Evolutionary conservation across 2,329 filamentous ascomycete genomes (phyloP).

Genomic region (Fusarium camptoceras): DNA sequence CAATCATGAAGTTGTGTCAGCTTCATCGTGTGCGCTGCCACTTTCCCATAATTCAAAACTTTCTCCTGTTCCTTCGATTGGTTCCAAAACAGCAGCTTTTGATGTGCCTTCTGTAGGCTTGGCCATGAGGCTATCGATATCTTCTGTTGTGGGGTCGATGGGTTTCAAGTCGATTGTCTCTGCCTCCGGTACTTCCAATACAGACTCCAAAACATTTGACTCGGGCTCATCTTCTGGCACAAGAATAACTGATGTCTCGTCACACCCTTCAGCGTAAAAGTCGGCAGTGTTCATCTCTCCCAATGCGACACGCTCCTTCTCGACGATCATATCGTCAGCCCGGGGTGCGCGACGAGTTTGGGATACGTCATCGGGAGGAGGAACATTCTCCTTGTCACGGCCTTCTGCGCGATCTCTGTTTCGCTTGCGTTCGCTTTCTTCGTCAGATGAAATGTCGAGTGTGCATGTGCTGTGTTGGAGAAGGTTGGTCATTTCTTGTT

Average conservation of each 20-base stretch:
- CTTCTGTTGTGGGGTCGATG: conserved; percentile 40
- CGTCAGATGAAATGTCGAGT: conserved; percentile 90
- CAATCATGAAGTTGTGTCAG: conserved; percentile 47
- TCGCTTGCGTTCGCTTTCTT: conserved; percentile 73
- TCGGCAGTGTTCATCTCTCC: conserved; percentile 75
- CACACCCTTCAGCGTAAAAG: conserved; percentile 74
- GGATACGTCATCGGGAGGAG: conserved; percentile 75
- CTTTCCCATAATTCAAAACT: conserved; percentile 79
- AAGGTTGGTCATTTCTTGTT: conserved; percentile 91
- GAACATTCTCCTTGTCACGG: conserved; percentile 92
- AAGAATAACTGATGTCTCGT: conserved; percentile 70
- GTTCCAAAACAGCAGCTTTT: conserved; percentile 62
- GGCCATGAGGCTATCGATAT: conserved; percentile 54
- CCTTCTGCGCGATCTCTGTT: conserved; percentile 66
- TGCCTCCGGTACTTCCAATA: conserved; percentile 6
- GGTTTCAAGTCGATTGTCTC: conserved; percentile 10
- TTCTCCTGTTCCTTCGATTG: conserved; percentile 69
- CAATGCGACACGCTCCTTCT: conserved; percentile 73
- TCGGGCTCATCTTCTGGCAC: conserved; percentile 67
- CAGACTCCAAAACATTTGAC: neutral
- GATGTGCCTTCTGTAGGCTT: conserved; percentile 53
- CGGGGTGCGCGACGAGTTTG: conserved; percentile 59
- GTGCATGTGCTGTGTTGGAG: conserved; percentile 91
- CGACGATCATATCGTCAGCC: conserved; percentile 68
- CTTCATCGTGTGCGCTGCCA: conserved; percentile 70